Evolutionary conservation across 2,329 filamentous ascomycete species (phyloP).

Genomic region (Zasmidium citrigriseum): DNA sequence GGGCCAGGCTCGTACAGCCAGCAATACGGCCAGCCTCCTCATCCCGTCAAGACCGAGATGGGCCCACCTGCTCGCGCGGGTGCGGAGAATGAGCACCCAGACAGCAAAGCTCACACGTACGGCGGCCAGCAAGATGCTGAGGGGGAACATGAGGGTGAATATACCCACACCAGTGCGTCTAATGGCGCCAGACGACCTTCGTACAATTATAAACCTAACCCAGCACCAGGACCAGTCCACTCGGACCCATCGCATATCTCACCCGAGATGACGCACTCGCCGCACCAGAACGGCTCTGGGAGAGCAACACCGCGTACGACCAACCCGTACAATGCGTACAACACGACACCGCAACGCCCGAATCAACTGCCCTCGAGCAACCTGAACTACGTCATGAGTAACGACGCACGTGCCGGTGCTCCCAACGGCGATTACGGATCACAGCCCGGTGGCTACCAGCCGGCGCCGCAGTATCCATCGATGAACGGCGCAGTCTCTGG

Average conservation of each 20-base stretch:
- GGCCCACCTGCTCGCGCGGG: conserved; percentile 71
- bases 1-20: conserved; percentile 61
- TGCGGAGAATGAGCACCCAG: conserved; percentile 63
- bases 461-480: conserved; percentile 53
- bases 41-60: conserved; percentile 79
- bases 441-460: conserved; percentile 63
- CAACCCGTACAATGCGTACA: conserved; percentile 68
- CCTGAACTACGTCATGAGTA: conserved; percentile 86
- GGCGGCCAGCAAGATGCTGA: conserved; percentile 43
- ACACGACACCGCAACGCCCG: conserved; percentile 76
- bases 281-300: conserved; percentile 78
- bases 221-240: conserved; percentile 63
- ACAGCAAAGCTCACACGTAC: conserved; percentile 64
- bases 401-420: conserved; percentile 61
- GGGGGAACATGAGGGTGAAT: conserved; percentile 64
- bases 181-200: conserved; percentile 72
- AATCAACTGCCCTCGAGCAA: conserved; percentile 70
- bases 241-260: conserved; percentile 76
- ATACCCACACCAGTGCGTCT: conserved; percentile 73
- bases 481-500: conserved; percentile 64
- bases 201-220: conserved; percentile 73
- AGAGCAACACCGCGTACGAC: conserved; percentile 83
- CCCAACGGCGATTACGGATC: conserved; percentile 59
- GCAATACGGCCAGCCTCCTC: conserved; percentile 60
- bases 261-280: conserved; percentile 80